Base-by-base conservation (phyloP, 495 filamentous ascomycete genomes). In the Aspergillus affinis region DNA sequence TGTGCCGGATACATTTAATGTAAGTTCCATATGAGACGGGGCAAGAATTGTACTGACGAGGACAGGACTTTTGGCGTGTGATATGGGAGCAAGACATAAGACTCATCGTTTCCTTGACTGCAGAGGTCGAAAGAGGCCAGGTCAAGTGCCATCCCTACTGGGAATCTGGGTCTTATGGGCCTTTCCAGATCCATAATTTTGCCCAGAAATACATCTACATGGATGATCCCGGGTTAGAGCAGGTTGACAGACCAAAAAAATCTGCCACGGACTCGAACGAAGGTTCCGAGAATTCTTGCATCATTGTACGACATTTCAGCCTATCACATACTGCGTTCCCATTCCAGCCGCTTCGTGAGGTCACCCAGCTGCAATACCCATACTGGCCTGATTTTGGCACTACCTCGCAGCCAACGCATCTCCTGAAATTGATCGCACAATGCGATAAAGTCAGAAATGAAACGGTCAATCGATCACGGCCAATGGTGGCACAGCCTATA, bases 321-420 rank as follows among this genome's bases (percentile, higher is more conserved):
- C 77, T 98, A 44, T 85, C 85, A 29, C 90, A 98, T 68, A 77
- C 86, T 6, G 75, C 80, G 2, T 82, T 88, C 32, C 94, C 94
- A 0, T 98, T 96, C 67, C 82, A 84, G 48, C 90, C 90, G 2
- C 87, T 97, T 48, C 88, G 94, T 23, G 92, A 98, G 73, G 90
- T 98, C 66, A 97, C 92, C 0, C 94, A 98, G 59, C 81, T 98
- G 2, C 95, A 98, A 60, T 97, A 96, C 67, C 86, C 91, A 9
- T 87, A 86, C 15, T 98, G 94, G 94, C 94, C 95, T 1, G 94
- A 98, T 71, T 97, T 97, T 68, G 94, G 95, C 41, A 88, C 93
- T 0, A 94, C 93, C 0, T 93, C 94, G 6, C 90, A 93, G 59
- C 91, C 94, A 3, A 81, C 82, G 8, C 91, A 98, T 66, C 82